These are phyloP conservation scores for Talaromyces sp. DNA, from an alignment of 2,329 filamentous ascomycete species.

Conservation along the genomic window DNA sequence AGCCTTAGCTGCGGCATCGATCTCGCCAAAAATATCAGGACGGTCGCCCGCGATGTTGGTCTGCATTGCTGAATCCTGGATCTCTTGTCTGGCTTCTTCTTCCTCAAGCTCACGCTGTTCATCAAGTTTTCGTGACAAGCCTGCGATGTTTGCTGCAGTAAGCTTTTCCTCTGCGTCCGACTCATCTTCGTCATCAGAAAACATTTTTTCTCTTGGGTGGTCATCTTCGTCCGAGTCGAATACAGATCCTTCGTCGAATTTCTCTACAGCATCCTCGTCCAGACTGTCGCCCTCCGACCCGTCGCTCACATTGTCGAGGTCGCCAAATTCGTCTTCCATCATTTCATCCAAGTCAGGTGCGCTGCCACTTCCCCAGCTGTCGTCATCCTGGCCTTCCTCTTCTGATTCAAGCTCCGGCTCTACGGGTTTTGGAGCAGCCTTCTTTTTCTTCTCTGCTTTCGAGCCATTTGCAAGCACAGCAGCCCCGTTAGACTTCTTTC, in stretches of 20 bases:
- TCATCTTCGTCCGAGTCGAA: conserved; percentile 63
- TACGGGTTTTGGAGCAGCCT: conserved; percentile 27
- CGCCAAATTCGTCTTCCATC: conserved; percentile 43
- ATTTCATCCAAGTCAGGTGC: conserved; percentile 24
- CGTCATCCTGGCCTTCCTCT: conserved; percentile 28
- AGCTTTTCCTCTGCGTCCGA: conserved; percentile 84
- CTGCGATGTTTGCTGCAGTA: conserved; percentile 93
- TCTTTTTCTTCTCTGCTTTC: conserved; percentile 30
- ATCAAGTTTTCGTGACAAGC: conserved; percentile 80
- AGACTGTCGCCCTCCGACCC: conserved; percentile 46
- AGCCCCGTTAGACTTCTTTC: conserved; percentile 22
- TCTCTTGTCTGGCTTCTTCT: conserved; percentile 75
- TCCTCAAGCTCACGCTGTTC: conserved; percentile 69
- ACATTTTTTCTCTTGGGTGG: conserved; percentile 61
- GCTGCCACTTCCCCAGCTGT: conserved; percentile 25
- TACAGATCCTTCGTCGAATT: conserved; percentile 53
- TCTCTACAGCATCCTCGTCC: conserved; percentile 48
- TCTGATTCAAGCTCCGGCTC: conserved; percentile 30
- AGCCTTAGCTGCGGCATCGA: conserved; percentile 52
- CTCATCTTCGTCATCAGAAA: conserved; percentile 90
- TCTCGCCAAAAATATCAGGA: conserved; percentile 56
- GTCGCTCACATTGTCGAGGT: conserved; percentile 35
- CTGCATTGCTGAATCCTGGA: conserved; percentile 79
- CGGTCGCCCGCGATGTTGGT: conserved; percentile 84
- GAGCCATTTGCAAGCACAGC: conserved; percentile 30